These are phyloP conservation scores for Tilletia setariae DNA, from an alignment of 1,284 basidiomycete species.

Conservation along the genomic window DNA sequence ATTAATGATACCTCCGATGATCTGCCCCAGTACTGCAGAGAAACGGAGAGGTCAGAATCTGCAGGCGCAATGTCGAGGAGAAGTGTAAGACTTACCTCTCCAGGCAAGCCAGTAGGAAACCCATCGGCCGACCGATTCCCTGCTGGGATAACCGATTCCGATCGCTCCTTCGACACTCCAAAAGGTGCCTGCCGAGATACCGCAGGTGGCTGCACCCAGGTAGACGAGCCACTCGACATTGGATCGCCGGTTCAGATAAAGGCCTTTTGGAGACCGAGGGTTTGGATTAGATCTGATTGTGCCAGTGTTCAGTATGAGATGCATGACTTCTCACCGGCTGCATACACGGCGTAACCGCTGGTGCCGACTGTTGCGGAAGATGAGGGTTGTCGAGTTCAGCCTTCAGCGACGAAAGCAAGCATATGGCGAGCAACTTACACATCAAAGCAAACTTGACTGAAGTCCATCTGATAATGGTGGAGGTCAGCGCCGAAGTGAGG, in stretches of 20 bases:
- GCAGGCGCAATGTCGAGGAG: background rate
- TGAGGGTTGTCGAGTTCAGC: no score
- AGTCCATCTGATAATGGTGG: conserved; percentile 39
- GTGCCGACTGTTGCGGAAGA: conserved; percentile 31
- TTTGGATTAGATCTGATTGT: background rate
- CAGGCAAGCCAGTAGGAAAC: conserved; percentile 54
- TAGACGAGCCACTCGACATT: conserved; percentile 51
- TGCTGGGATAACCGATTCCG: conserved; percentile 49
- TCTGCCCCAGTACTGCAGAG: conserved; percentile 36
- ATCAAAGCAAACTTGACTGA: conserved; percentile 47
- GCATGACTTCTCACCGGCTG: conserved; percentile 32
- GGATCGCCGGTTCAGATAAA: conserved; percentile 46
- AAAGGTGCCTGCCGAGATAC: conserved; percentile 51
- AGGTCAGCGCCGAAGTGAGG: conserved; percentile 42
- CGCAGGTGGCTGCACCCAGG: conserved; percentile 55
- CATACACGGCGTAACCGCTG: conserved; percentile 52
- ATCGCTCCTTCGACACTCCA: conserved; percentile 51
- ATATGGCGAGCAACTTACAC: background rate
- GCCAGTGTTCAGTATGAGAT: background rate
- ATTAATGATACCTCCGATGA: conserved; percentile 54
- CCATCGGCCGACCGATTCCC: conserved; percentile 46
- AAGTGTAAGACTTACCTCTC: conserved; percentile 22
- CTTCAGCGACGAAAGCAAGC: no score
- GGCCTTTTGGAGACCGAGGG: conserved; percentile 15
- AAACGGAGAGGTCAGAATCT: background rate